These are phyloP conservation scores for Moniliophthora roreri DNA, from an alignment of 1,284 basidiomycete species.

Conservation along the genomic window DNA sequence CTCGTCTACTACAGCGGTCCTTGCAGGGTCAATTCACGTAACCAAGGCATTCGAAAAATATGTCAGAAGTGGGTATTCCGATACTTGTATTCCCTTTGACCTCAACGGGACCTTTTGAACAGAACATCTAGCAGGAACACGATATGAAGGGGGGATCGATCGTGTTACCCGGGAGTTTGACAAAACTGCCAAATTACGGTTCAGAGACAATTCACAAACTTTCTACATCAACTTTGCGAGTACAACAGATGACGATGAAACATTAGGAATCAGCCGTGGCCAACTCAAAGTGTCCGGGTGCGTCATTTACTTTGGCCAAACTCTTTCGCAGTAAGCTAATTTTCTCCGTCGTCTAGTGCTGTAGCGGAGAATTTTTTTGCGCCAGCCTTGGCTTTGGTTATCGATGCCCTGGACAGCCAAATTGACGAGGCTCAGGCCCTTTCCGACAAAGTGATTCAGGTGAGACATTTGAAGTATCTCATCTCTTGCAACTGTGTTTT, in stretches of 20 bases:
- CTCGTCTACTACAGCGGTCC: conserved; percentile 24
- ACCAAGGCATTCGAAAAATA: conserved; percentile 37
- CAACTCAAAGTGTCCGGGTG: conserved; percentile 43
- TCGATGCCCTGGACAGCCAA: conserved; percentile 12
- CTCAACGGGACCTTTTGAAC: background rate
- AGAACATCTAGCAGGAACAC: conserved; percentile 31
- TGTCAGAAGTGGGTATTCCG: conserved; percentile 31
- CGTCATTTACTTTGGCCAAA: conserved; percentile 7
- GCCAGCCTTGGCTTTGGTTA: conserved; percentile 32
- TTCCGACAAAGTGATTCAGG: background rate
- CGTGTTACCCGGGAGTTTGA: conserved; percentile 49
- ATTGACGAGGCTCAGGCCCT: background rate
- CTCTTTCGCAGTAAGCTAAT: too few relatives aligned
- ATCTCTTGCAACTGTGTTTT: background rate
- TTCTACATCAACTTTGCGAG: conserved; percentile 53
- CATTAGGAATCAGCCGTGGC: conserved; percentile 39
- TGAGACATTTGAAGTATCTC: background rate
- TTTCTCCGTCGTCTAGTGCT: conserved; percentile 21
- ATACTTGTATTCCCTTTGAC: background rate
- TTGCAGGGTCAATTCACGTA: conserved; percentile 41
- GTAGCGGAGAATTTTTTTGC: conserved; percentile 35
- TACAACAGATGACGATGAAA: conserved; percentile 41
- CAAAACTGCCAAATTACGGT: conserved; percentile 48
- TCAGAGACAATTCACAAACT: conserved; percentile 39
- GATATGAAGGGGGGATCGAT: conserved; percentile 36